Conservation (phyloP, 2,329 filamentous ascomycete species). For the Aureobasidium mangrovei region DNA sequence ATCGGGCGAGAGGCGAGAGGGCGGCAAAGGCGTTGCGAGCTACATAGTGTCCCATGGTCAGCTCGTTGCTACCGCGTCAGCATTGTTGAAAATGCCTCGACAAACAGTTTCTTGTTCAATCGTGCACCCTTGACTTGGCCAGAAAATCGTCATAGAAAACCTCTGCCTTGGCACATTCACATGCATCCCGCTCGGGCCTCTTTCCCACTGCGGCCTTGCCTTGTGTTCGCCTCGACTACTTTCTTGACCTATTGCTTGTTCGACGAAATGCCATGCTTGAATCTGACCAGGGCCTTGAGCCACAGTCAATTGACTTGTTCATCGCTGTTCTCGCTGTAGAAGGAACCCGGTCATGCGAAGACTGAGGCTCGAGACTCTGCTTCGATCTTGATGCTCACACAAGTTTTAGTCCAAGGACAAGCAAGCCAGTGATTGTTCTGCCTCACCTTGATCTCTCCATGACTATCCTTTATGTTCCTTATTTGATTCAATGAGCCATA, state of each 20-base stretch:
- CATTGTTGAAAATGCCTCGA: slow-evolving; percentile 14
- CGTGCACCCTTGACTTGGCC: not conserved
- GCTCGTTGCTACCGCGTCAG: slow-evolving; percentile 3
- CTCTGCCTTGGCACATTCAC: slow-evolving; percentile 6
- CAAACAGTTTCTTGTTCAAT: not conserved
- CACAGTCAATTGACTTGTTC: no score
- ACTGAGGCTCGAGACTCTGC: no score
- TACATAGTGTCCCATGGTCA: slow-evolving; percentile 14
- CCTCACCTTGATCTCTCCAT: no score
- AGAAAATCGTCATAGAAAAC: slow-evolving; percentile 14
- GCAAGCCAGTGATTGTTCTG: no score
- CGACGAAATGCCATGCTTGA: no score
- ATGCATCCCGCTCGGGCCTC: not conserved
- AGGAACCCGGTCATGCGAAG: no score
- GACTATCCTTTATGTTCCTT: no score
- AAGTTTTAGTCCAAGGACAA: no score
- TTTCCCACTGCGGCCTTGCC: not conserved
- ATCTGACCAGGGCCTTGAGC: no score
- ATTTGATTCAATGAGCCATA: no score
- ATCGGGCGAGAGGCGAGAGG: not conserved
- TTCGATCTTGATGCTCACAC: no score
- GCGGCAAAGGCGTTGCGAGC: slow-evolving; percentile 9
- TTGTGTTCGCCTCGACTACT: not conserved
- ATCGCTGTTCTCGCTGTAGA: no score
- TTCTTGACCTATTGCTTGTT: not conserved